Evolutionary conservation across 257 asterid genomes (phyloP), one percentile per base, ranked within the genome.

Genomic region (Plantago major): DNA sequence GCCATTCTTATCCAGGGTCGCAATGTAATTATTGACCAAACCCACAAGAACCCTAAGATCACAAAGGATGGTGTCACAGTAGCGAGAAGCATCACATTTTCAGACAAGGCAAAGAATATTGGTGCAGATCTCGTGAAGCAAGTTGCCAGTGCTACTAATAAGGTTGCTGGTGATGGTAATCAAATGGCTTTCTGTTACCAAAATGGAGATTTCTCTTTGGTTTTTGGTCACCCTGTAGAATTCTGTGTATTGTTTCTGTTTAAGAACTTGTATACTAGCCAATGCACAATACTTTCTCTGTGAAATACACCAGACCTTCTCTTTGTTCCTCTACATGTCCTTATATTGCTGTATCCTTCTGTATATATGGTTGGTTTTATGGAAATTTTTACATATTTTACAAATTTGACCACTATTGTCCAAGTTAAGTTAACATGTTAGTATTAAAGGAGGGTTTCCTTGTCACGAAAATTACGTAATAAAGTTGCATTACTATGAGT

Each of bases 51-150:
- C 44, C 97, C 94, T 52, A 81, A 84, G 77, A 81, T 89, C 79
- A 89, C 97, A 18, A 89, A 90, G 75, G 97, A 90, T 72, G 97
- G 96, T 55, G 97, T 80, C 44, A 84, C 96, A 42, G 97, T 90
- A 69, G 97, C 97, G 65, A 87, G 79, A 74, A 84, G 93, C 79
- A 83, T 90, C 62, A 79, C 57, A n/a, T 87, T 90, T 61, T 48
- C 76, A 45, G 79, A 87, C 38, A 90, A 77, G 76, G 75, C 89
- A 51, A 90, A 90, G 75, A 87, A 87, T 74, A 6, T 84, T 30
- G 97, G 97, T 51, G 97, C 97, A 19, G 82, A 83, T n/a, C 88
- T 87, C 46, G 90, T 90, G 81, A 90, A 90, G 83, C 89, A 83
- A 79, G 97, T 90, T 33, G 97, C 96, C 0, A 78, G 77, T 71